Conservation (phyloP, 768 basidiomycete genomes). For the Lentinus tigrinus region DNA sequence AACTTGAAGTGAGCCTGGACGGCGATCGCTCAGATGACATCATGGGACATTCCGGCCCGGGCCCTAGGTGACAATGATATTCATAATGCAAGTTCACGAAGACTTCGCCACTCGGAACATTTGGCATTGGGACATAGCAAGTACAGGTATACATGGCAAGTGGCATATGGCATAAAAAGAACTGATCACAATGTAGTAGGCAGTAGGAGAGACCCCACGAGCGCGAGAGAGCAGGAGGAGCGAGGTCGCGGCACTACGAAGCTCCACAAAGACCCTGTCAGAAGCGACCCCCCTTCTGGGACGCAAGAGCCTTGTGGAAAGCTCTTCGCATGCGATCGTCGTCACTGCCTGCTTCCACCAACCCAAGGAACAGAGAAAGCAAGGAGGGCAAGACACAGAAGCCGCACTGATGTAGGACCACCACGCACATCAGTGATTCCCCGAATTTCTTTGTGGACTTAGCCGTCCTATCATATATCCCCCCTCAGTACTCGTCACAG, state of each 20-base stretch:
- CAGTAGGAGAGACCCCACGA: neutral
- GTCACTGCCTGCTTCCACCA: neutral
- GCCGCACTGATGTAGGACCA: constrained; percentile 14
- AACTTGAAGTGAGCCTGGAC: no score
- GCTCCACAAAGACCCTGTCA: neutral
- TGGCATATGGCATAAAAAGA: neutral
- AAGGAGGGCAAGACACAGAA: neutral
- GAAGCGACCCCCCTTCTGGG: neutral
- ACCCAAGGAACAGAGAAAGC: neutral
- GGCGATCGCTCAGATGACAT: neutral
- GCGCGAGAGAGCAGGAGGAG: neutral
- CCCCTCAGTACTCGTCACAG: no score
- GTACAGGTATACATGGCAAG: neutral
- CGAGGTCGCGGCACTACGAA: neutral
- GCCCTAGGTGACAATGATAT: neutral
- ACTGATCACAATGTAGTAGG: neutral
- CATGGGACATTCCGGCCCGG: neutral
- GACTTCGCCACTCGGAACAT: no score
- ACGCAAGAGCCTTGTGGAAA: neutral
- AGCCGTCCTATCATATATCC: no score
- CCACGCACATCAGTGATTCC: constrained; percentile 20
- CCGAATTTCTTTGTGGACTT: no score
- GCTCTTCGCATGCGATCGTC: neutral
- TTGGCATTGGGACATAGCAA: neutral
- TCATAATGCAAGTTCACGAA: no score